These are phyloP conservation scores for Mycena metata DNA, from an alignment of 768 basidiomycete species.

Conservation along the genomic window DNA sequence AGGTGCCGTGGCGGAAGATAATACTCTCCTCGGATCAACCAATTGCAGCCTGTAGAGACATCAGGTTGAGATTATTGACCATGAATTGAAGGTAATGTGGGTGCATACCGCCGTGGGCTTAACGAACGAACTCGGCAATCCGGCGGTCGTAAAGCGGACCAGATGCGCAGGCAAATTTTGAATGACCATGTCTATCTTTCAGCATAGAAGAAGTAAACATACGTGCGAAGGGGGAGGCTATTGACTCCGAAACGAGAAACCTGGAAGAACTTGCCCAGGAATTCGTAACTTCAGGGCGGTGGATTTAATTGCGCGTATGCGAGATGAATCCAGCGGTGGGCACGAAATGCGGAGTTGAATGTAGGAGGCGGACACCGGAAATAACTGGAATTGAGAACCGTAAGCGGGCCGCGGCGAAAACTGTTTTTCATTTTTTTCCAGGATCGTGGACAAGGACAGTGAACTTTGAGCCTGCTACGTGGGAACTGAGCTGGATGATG, in stretches of 20 bases:
- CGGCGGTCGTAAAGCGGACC: conserved; percentile 20
- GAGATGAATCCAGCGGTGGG: background rate
- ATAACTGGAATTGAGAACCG: background rate
- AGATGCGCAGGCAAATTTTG: background rate
- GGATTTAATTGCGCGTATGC: background rate
- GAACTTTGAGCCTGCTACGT: conserved; percentile 9
- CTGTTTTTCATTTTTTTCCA: background rate
- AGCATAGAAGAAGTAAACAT: background rate
- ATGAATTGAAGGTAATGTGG: conserved; percentile 9
- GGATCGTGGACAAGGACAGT: background rate
- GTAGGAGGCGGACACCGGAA: background rate
- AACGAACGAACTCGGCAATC: background rate
- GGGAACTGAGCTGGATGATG: conserved; percentile 11
- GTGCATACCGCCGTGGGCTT: conserved; percentile 2
- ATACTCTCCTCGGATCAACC: conserved; percentile 21
- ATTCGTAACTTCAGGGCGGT: background rate
- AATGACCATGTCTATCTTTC: conserved; percentile 2
- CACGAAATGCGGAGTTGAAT: background rate
- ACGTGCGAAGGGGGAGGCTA: conserved; percentile 8
- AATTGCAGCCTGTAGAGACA: background rate
- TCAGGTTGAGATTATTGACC: conserved; percentile 19
- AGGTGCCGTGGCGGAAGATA: background rate
- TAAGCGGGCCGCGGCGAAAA: conserved; percentile 1
- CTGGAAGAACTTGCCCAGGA: background rate
- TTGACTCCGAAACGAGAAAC: background rate